These are phyloP conservation scores for Boletus smithii DNA, from an alignment of 1,284 basidiomycete genomes.

Conservation along the genomic window DNA sequence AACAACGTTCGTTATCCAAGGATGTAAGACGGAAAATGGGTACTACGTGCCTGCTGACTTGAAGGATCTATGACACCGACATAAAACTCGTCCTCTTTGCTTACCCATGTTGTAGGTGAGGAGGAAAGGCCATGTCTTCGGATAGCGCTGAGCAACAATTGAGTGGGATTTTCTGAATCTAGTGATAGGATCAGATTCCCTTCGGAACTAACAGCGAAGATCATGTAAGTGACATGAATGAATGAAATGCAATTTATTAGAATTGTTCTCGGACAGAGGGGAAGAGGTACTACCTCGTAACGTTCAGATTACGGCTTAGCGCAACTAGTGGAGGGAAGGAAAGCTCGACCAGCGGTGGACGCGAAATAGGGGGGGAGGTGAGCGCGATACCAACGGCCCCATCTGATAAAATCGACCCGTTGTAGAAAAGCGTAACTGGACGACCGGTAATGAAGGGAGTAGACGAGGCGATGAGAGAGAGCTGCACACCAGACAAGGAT, in stretches of 20 bases:
- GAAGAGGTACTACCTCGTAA: slow-evolving; percentile 49
- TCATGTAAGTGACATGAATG: background rate
- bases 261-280: background rate
- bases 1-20: background rate
- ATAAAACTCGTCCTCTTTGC: slow-evolving; percentile 69
- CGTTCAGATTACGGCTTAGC: slow-evolving; percentile 50
- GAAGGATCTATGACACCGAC: slow-evolving; percentile 45
- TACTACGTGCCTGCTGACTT: slow-evolving; percentile 13
- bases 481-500: slow-evolving; percentile 35
- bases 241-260: slow-evolving; percentile 3
- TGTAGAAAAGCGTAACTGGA: slow-evolving; percentile 72
- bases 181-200: slow-evolving; percentile 77
- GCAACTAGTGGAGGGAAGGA: slow-evolving; percentile 53
- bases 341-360: slow-evolving; percentile 32
- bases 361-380: slow-evolving; percentile 21
- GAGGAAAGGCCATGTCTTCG: slow-evolving; percentile 39
- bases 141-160: slow-evolving; percentile 63
- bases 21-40: background rate
- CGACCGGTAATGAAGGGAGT: slow-evolving; percentile 86
- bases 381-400: slow-evolving; percentile 78
- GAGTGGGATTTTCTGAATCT: slow-evolving; percentile 65
- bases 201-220: slow-evolving; percentile 50
- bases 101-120: slow-evolving; percentile 9
- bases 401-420: slow-evolving; percentile 51
- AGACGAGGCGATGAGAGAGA: slow-evolving; percentile 71